Conservation (phyloP, 768 basidiomycete species). For the Trametes punicea region DNA sequence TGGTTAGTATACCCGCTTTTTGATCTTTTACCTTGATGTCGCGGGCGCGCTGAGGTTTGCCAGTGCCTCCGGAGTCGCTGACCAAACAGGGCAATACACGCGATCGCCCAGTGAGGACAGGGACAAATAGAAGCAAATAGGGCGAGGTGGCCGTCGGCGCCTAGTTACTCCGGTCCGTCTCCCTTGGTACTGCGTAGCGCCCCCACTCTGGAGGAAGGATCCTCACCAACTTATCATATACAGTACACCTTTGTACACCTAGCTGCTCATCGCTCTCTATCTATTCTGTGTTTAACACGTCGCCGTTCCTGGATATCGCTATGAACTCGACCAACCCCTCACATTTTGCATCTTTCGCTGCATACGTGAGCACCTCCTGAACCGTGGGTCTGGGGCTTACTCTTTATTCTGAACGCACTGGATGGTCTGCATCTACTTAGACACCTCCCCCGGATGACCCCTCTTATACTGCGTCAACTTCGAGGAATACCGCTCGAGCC, state of each 20-base stretch:
- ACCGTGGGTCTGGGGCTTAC: slow-evolving; percentile 6
- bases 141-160: slow-evolving; percentile 9
- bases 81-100: slow-evolving; percentile 23
- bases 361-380: slow-evolving; percentile 44
- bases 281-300: slow-evolving; percentile 10
- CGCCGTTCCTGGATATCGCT: neutral
- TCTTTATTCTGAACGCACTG: neutral
- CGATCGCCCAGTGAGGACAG: slow-evolving; percentile 12
- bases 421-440: slow-evolving; percentile 30
- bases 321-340: slow-evolving; percentile 35
- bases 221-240: no score
- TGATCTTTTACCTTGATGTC: slow-evolving; percentile 30
- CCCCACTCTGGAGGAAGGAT: no score
- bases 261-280: slow-evolving; percentile 8
- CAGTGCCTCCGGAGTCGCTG: slow-evolving; percentile 19
- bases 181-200: neutral
- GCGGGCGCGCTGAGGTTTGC: slow-evolving; percentile 23
- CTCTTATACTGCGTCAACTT: slow-evolving; percentile 21
- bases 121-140: slow-evolving; percentile 17
- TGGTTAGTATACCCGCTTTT: slow-evolving; percentile 28
- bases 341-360: slow-evolving; percentile 52
- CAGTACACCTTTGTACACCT: no score
- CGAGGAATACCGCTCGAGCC: slow-evolving; percentile 27
- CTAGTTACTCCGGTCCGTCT: slow-evolving; percentile 9
- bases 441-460: slow-evolving; percentile 59